Evolutionary conservation across 116 monocot genomes (phyloP), one percentile per base, ranked within the genome.

Genomic region (Cymodocea nodosa): DNA sequence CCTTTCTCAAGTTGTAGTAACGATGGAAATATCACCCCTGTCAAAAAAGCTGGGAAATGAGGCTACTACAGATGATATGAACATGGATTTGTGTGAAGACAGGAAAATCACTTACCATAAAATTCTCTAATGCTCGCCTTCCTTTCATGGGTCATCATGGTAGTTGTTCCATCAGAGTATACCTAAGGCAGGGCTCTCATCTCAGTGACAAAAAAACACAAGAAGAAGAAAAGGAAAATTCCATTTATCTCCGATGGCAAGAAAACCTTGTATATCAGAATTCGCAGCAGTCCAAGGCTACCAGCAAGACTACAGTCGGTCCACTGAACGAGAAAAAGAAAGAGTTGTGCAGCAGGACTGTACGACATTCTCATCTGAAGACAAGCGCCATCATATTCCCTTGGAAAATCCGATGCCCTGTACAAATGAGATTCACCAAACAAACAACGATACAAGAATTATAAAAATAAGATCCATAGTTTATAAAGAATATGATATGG

Each of bases 241-340:
- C 3, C 48, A 23, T 17, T 50, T 10, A 52, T 59, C 6, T 51
- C 0, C 4, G 35, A 23, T 23, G 52, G 7, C 40, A 59, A 67
- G 15, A 14, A 52, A 68, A 92, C 92, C 87, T 87, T 87, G 70
- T 87, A 85, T 63, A 92, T 87, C 30, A 92, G 74, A 59, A 92
- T 92, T 39, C 87, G 71, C 23, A 92, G 73, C 37, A 92, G 71
- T 13, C 92, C 92, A 56, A 92, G 83, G n/a, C 87, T 70, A 57
- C 92, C 92, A 50, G 92, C 92, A 59, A 92, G 87, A 59, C 77
- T 82, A 66, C 87, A 92, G 63, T 85, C 85, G 7, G 87, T 83
- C 92, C 92, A 92, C 51, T 87, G 84, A 39, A 92, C 85, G 15
- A 92, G 77, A 68, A 87, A 92, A 52, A 92, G 84, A 75, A 92